These are phyloP conservation scores for Neurospora pannonica DNA, from an alignment of 495 filamentous ascomycete species.

Conservation along the genomic window DNA sequence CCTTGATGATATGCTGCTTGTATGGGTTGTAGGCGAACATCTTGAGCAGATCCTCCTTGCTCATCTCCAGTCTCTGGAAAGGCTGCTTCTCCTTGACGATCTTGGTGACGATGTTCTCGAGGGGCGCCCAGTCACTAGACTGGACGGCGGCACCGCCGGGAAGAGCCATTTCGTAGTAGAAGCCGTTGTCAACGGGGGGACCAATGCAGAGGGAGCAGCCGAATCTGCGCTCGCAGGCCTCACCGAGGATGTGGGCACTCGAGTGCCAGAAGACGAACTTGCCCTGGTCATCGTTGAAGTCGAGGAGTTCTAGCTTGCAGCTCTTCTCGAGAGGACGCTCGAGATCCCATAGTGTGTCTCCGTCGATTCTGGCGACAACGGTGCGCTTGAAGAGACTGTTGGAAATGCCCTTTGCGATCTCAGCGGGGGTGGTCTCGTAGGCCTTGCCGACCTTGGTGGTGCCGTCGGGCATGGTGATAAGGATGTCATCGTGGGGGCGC, in stretches of 20 bases:
- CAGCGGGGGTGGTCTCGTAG: slow-evolving; percentile 63
- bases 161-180: slow-evolving; percentile 97
- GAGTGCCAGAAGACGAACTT: slow-evolving; percentile 63
- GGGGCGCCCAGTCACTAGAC: slow-evolving; percentile 63
- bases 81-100: slow-evolving; percentile 94
- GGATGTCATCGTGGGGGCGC: slow-evolving; percentile 57
- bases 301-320: slow-evolving; percentile 69
- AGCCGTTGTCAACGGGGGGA: slow-evolving; percentile 76
- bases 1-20: slow-evolving; percentile 92
- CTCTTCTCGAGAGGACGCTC: slow-evolving; percentile 76
- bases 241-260: slow-evolving; percentile 86
- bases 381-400: slow-evolving; percentile 64
- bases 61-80: slow-evolving; percentile 81
- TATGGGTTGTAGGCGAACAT: slow-evolving; percentile 84
- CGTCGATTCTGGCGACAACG: slow-evolving; percentile 77
- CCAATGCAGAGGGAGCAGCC: slow-evolving; percentile 88
- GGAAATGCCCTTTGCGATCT: slow-evolving; percentile 56
- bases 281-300: slow-evolving; percentile 78
- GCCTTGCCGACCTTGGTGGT: slow-evolving; percentile 51
- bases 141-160: slow-evolving; percentile 64
- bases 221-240: slow-evolving; percentile 81
- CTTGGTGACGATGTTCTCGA: slow-evolving; percentile 64
- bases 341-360: slow-evolving; percentile 72
- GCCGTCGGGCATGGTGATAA: slow-evolving; percentile 56
- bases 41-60: slow-evolving; percentile 81